phyloP scores from a whole-genome alignment of 2,329 filamentous ascomycete species.

The Cladophialophora carrionii region DNA sequence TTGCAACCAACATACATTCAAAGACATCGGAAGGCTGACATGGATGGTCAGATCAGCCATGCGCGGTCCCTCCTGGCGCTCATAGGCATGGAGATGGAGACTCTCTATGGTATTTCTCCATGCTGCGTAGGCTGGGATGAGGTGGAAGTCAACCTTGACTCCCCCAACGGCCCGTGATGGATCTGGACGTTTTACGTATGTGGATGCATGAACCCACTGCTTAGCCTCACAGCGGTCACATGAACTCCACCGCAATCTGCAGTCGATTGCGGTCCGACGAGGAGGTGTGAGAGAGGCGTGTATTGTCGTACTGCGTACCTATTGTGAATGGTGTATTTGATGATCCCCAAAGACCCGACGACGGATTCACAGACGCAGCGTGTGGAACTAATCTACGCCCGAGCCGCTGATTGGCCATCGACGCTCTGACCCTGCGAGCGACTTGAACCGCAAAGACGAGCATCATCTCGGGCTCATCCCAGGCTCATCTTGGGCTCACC shows the following conservation, averaged over 20 bases:
- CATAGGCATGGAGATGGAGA: background rate
- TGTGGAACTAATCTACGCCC: background rate
- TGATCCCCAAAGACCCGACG: background rate
- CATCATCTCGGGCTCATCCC: background rate
- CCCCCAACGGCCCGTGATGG: background rate
- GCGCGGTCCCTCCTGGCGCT: background rate
- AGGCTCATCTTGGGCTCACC: background rate
- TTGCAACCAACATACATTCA: slow-evolving; percentile 10
- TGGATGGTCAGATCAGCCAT: slow-evolving; percentile 4
- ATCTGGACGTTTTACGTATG: slow-evolving; percentile 1
- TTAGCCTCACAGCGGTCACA: slow-evolving; percentile 29
- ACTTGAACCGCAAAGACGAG: slow-evolving; percentile 5
- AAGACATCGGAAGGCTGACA: slow-evolving; percentile 4
- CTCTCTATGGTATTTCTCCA: background rate
- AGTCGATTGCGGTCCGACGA: background rate
- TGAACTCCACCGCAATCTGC: slow-evolving; percentile 19
- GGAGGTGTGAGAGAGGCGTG: background rate
- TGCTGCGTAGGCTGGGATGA: background rate
- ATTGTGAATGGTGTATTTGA: background rate
- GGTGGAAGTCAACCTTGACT: background rate
- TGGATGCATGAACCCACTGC: slow-evolving; percentile 35
- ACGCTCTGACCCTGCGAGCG: slow-evolving; percentile 3
- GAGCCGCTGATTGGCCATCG: slow-evolving; percentile 1
- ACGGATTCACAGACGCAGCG: background rate
- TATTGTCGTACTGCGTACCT: background rate